These are phyloP conservation scores for Withania somnifera DNA, from an alignment of 305 asterid species.

Conservation along the genomic window DNA sequence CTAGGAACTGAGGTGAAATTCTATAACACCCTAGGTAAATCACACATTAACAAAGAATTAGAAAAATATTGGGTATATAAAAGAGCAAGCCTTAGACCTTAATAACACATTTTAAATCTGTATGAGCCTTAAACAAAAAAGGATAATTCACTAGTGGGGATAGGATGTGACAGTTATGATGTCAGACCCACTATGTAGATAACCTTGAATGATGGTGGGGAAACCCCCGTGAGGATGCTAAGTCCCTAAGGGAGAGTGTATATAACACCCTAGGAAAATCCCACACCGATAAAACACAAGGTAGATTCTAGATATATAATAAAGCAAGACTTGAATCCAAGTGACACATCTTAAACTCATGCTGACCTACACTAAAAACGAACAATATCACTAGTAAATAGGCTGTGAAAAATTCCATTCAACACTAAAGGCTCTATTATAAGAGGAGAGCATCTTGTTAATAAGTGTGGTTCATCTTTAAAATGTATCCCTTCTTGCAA, in stretches of 20 bases:
- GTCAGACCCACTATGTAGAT: neutral
- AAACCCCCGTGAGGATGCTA: neutral
- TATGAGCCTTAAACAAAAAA: neutral
- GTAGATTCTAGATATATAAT: neutral
- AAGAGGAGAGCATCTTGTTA: slow-evolving; percentile 1
- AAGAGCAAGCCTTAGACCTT: neutral
- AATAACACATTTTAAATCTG: neutral
- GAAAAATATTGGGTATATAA: neutral
- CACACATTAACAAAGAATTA: neutral
- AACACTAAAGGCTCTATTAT: slow-evolving; percentile 10
- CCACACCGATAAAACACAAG: neutral
- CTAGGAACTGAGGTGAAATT: slow-evolving; percentile 14
- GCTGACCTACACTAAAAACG: neutral
- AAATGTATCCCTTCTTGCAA: slow-evolving; percentile 26
- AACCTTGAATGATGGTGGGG: neutral
- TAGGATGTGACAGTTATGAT: too few species aligned
- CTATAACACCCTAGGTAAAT: neutral
- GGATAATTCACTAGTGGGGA: neutral
- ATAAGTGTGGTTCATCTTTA: slow-evolving; percentile 27
- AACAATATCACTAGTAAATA: neutral
- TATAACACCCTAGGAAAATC: neutral
- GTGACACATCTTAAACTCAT: neutral
- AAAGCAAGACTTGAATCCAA: neutral
- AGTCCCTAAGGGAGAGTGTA: neutral
- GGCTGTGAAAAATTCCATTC: too few species aligned